phyloP scores from a whole-genome alignment of 2,329 filamentous ascomycete genomes.

The Remersonia thermophila region DNA sequence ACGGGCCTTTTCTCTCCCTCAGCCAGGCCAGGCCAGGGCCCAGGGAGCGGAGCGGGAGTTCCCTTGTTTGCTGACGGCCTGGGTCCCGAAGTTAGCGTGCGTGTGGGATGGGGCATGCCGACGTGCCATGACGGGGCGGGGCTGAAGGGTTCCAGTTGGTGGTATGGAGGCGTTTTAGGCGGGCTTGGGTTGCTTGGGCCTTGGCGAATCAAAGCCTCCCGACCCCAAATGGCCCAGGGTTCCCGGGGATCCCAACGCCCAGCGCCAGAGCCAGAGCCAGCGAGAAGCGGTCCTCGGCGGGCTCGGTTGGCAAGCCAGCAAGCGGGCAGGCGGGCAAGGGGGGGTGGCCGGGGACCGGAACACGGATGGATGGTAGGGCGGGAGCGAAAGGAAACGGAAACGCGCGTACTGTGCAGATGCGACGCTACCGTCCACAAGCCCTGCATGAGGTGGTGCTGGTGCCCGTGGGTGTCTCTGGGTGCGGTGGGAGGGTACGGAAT shows the following conservation, averaged over 20 bases:
- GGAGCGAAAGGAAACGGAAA: conserved; percentile 6
- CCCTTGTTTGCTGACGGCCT: conserved; percentile 19
- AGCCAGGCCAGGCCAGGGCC: conserved; percentile 1
- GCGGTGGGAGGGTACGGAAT: not conserved
- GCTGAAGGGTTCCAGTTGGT: conserved; percentile 10
- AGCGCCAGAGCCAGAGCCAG: not conserved
- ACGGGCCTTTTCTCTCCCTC: not conserved
- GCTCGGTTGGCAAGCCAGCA: conserved; percentile 7
- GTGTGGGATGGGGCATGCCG: too few species aligned
- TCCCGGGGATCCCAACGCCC: not conserved
- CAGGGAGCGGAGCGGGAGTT: conserved; percentile 15
- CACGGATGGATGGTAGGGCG: conserved; percentile 8
- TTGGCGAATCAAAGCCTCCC: conserved; percentile 4
- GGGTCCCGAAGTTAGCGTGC: conserved; percentile 17
- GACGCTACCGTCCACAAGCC: conserved; percentile 2
- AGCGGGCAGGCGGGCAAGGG: conserved; percentile 12
- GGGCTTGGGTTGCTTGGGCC: too few species aligned
- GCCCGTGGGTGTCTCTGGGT: conserved; percentile 2
- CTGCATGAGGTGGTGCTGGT: not conserved
- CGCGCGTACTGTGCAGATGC: conserved; percentile 8
- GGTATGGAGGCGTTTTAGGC: too few species aligned
- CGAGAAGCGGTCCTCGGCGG: conserved; percentile 7
- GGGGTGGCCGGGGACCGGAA: conserved; percentile 6
- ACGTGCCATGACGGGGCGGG: conserved; percentile 3
- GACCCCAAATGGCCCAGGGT: too few species aligned